Evolutionary conservation across 805 yeast species (phyloP), one percentile per base, ranked within the genome.

Genomic region (Candida awuae): DNA sequence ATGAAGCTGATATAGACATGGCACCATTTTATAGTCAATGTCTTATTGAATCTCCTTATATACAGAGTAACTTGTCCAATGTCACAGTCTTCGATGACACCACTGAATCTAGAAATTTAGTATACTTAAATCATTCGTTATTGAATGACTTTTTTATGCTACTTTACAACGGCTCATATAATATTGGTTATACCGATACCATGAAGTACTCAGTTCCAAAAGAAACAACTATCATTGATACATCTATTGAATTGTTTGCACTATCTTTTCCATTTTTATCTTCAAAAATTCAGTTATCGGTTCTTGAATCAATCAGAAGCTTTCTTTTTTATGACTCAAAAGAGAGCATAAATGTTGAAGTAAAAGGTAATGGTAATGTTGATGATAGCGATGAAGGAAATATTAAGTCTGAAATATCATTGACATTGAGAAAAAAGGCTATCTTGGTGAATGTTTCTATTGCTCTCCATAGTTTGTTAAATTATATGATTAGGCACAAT

Each of bases 251-350:
- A 43, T 66, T 88, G 2, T 84, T 87, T 53, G 75, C 84, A 5
- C 53, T 71, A 8, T 67, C 82, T 1, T 81, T 90, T 47, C 84
- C 94, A 0, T 65, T 68, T 42, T 70, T 90, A 48, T 75, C 88
- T 7, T 61, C 75, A 4, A 84, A 85, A 45, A 82, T 92, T 38
- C 97, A 90, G 52, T 79, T 81, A 42, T 86, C 97, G 1, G 67
- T 92, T n/a, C 59, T 92, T 16, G 97, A 90, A 51, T 84, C 79
- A 38, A 59, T 92, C 45, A 71, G 87, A 47, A 65, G 80, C 4
- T 66, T 70, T 14, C 44, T 80, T 27, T 63, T 72, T 34, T 65
- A 48, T 13, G 74, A 21, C 60, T 68, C 22, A 50, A 61, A 47
- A 32, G 55, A 46, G 37, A 36, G 46, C 29, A 40, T 38, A 30